A percentile compares a stretch with the other conserved stretches of the same genome.
phyloP scores from a whole-genome alignment of 2,329 filamentous ascomycete species.

The Teratosphaeria zuluensis region DNA sequence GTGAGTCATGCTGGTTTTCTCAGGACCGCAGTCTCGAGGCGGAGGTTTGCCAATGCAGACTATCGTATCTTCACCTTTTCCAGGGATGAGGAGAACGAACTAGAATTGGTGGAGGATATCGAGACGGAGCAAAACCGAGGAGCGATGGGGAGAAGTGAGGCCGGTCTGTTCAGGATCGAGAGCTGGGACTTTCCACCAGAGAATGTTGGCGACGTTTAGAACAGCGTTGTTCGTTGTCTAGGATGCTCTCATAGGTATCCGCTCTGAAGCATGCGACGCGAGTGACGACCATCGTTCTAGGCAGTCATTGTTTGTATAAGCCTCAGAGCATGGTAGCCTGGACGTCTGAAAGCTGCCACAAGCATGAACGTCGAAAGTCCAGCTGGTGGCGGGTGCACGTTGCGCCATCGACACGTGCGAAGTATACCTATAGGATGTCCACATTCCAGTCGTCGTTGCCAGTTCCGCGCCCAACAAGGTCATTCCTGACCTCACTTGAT shows the following conservation, averaged over 20 bases:
- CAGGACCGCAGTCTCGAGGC: not conserved
- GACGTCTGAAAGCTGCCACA: not conserved
- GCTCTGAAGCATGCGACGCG: too few relatives aligned
- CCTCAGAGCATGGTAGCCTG: not conserved
- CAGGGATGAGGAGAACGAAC: not conserved
- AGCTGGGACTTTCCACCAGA: not conserved
- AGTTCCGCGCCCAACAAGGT: not conserved
- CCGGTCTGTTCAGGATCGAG: not conserved
- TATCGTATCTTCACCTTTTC: slow-evolving; percentile 36
- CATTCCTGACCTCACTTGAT: not conserved
- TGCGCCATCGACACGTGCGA: not conserved
- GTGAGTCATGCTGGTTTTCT: not conserved
- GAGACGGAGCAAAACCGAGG: not conserved
- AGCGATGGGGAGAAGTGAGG: not conserved
- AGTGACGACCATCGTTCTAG: too few relatives aligned
- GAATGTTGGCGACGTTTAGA: too few relatives aligned
- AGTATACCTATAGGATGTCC: not conserved
- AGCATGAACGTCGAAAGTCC: not conserved
- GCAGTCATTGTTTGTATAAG: too few relatives aligned
- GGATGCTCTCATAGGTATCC: too few relatives aligned
- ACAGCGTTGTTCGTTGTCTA: too few relatives aligned
- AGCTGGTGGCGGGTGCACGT: not conserved
- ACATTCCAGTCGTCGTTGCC: not conserved
- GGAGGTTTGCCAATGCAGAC: slow-evolving; percentile 21
- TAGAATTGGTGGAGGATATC: not conserved